Evolutionary conservation across 2,329 filamentous ascomycete genomes (phyloP).

Genomic region (Lasiodiplodia gonubiensis): DNA sequence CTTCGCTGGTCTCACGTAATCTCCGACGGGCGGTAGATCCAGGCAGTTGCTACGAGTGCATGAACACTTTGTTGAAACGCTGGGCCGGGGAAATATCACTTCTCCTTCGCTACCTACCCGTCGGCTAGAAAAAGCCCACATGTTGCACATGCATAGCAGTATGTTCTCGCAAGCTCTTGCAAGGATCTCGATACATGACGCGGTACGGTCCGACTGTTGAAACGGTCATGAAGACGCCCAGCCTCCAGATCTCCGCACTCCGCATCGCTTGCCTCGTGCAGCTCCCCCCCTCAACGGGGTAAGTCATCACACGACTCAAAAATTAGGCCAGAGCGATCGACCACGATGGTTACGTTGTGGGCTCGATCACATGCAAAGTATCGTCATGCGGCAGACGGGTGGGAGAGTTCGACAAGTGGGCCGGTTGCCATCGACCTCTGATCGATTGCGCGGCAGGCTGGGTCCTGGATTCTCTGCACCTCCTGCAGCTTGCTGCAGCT

Average conservation of each 20-base stretch:
- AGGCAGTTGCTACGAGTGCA: background rate
- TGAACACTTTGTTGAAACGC: background rate
- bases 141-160: background rate
- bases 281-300: background rate
- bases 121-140: background rate
- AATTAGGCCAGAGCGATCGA: slow-evolving; percentile 4
- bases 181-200: background rate
- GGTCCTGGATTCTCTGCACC: background rate
- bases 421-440: background rate
- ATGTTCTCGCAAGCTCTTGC: background rate
- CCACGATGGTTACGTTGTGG: background rate
- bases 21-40: background rate
- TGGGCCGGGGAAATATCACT: background rate
- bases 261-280: background rate
- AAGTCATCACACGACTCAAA: slow-evolving; percentile 7
- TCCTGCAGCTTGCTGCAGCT: background rate
- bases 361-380: slow-evolving; percentile 10
- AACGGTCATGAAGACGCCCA: background rate
- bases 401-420: background rate
- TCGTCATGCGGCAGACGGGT: background rate
- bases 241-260: slow-evolving; percentile 13
- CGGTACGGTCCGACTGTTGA: background rate
- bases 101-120: background rate
- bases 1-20: background rate
- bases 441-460: background rate